phyloP scores from a whole-genome alignment of 2,329 filamentous ascomycete genomes.

The Fusarium sp. region DNA sequence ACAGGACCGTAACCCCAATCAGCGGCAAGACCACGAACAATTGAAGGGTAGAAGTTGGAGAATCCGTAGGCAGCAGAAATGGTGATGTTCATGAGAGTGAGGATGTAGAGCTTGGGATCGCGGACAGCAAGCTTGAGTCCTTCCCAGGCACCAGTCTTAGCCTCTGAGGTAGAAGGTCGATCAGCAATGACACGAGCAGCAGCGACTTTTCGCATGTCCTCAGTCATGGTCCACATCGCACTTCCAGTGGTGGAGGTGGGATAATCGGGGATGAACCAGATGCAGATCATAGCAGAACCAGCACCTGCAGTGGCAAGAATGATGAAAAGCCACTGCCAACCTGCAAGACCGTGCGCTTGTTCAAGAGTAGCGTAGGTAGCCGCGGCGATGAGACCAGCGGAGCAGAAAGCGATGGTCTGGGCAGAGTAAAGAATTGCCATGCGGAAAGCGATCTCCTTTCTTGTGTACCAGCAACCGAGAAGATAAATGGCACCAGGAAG shows the following conservation, averaged over 20 bases:
- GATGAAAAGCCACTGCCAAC: slow-evolving; percentile 22
- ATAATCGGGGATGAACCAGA: slow-evolving; percentile 23
- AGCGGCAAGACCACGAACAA: slow-evolving; percentile 5
- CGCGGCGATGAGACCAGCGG: slow-evolving; percentile 3
- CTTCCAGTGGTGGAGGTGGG: neutral
- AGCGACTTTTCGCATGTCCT: slow-evolving; percentile 18
- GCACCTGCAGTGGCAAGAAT: slow-evolving; percentile 9
- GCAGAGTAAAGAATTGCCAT: slow-evolving; percentile 17
- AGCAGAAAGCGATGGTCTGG: slow-evolving; percentile 11
- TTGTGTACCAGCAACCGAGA: slow-evolving; percentile 12
- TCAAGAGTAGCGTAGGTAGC: slow-evolving; percentile 15
- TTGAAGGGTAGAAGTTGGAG: slow-evolving; percentile 21
- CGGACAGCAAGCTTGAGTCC: slow-evolving; percentile 18
- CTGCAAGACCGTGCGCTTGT: neutral
- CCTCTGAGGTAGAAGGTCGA: neutral
- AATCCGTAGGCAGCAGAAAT: slow-evolving; percentile 19
- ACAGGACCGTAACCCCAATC: slow-evolving; percentile 19
- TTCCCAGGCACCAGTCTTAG: slow-evolving; percentile 18
- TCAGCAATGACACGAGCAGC: slow-evolving; percentile 13
- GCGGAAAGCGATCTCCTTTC: slow-evolving; percentile 14
- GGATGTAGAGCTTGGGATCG: slow-evolving; percentile 18
- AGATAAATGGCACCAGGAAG: slow-evolving; percentile 16
- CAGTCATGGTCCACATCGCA: slow-evolving; percentile 13
- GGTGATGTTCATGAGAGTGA: slow-evolving; percentile 19
- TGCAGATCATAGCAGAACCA: slow-evolving; percentile 17